A percentile compares a stretch with the other conserved stretches of the same genome.
phyloP scores from a whole-genome alignment of 495 filamentous ascomycete species.

The Penicillium canescens region DNA sequence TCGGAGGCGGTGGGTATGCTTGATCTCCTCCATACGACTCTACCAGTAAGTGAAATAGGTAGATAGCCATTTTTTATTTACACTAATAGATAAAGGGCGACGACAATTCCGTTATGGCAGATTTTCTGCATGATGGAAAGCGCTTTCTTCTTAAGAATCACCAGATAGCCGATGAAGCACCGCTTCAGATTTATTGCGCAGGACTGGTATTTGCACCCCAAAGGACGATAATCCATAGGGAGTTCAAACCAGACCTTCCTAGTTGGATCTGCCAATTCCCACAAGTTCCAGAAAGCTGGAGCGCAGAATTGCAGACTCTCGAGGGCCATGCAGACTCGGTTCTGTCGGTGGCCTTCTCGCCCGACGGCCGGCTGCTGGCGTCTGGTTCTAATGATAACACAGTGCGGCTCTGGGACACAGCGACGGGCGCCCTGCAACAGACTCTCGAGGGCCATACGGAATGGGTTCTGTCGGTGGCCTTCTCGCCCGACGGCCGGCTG shows the following conservation, averaged over 20 bases:
- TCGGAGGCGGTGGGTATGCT: too few relatives aligned
- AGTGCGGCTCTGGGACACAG: conserved; percentile 31
- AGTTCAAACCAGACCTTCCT: conserved; percentile 14
- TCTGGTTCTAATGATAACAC: conserved; percentile 16
- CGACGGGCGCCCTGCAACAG: conserved; percentile 8
- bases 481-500: conserved; percentile 24
- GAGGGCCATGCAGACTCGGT: conserved; percentile 20
- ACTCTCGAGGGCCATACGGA: conserved; percentile 22
- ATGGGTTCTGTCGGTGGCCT: conserved; percentile 12
- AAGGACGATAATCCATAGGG: conserved; percentile 26
- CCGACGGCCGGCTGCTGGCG: conserved; percentile 17
- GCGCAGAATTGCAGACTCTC: conserved; percentile 21
- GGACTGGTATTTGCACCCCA: conserved; percentile 38
- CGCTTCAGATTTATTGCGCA: conserved; percentile 23
- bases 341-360: conserved; percentile 21
- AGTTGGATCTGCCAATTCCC: conserved; percentile 15
- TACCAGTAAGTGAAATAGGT: too few relatives aligned
- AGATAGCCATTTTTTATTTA: too few relatives aligned
- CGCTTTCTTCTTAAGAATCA: conserved; percentile 34
- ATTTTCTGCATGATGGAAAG: conserved; percentile 26
- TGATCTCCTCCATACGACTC: too few relatives aligned
- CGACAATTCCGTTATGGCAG: conserved; percentile 13
- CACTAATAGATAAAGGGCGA: conserved; percentile 6
- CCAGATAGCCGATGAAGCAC: conserved; percentile 33
- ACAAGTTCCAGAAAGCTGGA: conserved; percentile 16